phyloP scores from a whole-genome alignment of 208 protist genomes.

The Leishmania tropica region DNA sequence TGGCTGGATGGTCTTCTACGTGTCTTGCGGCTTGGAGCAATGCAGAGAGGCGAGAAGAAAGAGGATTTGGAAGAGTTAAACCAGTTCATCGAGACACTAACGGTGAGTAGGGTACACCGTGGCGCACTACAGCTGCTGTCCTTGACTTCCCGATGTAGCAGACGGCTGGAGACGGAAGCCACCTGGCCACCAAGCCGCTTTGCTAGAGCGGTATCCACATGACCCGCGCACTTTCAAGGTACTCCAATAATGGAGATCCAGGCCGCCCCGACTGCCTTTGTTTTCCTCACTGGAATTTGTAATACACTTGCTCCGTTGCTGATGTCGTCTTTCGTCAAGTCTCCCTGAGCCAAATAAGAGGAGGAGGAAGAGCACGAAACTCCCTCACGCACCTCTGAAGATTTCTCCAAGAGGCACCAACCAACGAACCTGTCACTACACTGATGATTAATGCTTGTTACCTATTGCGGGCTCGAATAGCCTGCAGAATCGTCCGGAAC shows the following conservation, averaged over 20 bases:
- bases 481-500: conserved; percentile 58
- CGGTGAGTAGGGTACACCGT: neutral
- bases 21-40: neutral
- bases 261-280: neutral
- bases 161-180: neutral
- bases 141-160: conserved; percentile 1
- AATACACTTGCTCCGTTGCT: neutral
- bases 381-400: neutral
- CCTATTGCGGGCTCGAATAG: conserved; percentile 39
- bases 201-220: neutral
- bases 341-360: neutral
- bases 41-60: neutral
- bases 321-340: neutral
- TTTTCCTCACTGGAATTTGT: neutral
- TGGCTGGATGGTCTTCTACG: neutral
- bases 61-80: neutral
- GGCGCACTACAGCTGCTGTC: neutral
- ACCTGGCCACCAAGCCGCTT: no score
- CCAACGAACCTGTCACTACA: neutral
- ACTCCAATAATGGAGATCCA: no score
- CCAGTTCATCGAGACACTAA: neutral
- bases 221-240: neutral
- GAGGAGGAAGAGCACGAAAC: neutral
- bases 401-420: neutral
- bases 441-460: conserved; percentile 9